These are phyloP conservation scores for Ogataea paraovalis DNA, from an alignment of 805 yeast species.

Conservation along the genomic window DNA sequence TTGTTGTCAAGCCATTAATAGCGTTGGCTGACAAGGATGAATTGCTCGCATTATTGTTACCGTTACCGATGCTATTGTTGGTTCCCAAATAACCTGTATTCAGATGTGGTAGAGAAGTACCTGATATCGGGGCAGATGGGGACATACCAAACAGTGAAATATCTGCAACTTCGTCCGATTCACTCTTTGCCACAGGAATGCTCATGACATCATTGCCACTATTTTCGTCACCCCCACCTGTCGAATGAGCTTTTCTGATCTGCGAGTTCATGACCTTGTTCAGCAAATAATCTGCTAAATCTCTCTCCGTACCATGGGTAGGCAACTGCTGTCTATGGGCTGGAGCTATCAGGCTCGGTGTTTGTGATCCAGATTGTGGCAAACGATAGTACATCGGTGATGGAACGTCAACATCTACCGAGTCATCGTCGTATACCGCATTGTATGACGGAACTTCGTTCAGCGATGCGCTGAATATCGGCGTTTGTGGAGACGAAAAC, in stretches of 20 bases:
- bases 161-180: neutral
- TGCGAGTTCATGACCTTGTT: conserved; percentile 10
- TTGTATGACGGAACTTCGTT: conserved; percentile 26
- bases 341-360: neutral
- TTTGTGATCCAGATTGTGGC: neutral
- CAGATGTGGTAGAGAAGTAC: neutral
- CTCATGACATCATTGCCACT: neutral
- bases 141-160: conserved; percentile 3
- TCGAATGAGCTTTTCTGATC: conserved; percentile 3
- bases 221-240: neutral
- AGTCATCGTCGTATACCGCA: conserved; percentile 28
- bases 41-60: neutral
- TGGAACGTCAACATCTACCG: conserved; percentile 17
- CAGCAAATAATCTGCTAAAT: conserved; percentile 12
- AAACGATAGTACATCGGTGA: conserved; percentile 8
- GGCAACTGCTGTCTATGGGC: neutral
- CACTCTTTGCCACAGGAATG: neutral
- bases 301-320: neutral
- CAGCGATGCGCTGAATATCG: conserved; percentile 5
- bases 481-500: conserved; percentile 2
- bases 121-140: neutral
- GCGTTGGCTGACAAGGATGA: neutral
- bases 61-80: neutral
- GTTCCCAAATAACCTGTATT: neutral
- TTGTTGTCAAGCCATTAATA: neutral